A percentile compares a stretch with the other conserved stretches of the same genome.
These are phyloP conservation scores for Saccharomyces cerevisiae DNA, from an alignment of 805 yeast species.

Conservation along the genomic window DNA sequence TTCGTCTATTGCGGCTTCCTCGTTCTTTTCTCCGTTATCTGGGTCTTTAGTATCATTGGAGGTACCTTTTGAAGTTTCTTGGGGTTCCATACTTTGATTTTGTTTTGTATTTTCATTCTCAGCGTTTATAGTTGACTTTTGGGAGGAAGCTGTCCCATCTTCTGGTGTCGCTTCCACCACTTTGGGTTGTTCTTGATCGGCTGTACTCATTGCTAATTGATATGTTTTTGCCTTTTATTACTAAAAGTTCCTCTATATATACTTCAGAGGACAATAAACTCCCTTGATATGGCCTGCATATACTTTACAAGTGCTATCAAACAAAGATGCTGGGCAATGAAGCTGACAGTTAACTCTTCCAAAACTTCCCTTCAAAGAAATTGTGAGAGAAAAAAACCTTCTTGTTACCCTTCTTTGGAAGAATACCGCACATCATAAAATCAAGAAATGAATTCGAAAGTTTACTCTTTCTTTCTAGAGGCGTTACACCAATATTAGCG, in stretches of 20 bases:
- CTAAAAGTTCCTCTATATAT: neutral
- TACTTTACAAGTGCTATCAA: neutral
- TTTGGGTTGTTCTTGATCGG: neutral
- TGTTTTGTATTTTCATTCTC: neutral
- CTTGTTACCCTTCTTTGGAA: neutral
- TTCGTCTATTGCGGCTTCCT: neutral
- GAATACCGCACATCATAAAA: neutral
- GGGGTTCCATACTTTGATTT: neutral
- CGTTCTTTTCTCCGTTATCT: slow-evolving; percentile 1
- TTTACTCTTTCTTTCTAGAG: neutral
- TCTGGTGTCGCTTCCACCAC: neutral
- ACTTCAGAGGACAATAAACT: neutral
- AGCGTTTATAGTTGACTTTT: neutral
- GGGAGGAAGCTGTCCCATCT: neutral
- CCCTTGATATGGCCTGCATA: too few relatives aligned
- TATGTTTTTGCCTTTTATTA: neutral
- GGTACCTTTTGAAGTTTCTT: neutral
- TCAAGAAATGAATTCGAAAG: neutral
- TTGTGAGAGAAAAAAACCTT: neutral
- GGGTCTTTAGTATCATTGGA: neutral
- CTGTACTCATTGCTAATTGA: neutral
- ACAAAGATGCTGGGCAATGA: neutral
- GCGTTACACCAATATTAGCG: too few relatives aligned
- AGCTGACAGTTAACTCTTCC: neutral
- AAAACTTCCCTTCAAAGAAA: neutral